A percentile compares a stretch with the other conserved stretches of the same genome.
Evolutionary conservation across 2,329 filamentous ascomycete genomes (phyloP).

Genomic region (Fulvia fulva): DNA sequence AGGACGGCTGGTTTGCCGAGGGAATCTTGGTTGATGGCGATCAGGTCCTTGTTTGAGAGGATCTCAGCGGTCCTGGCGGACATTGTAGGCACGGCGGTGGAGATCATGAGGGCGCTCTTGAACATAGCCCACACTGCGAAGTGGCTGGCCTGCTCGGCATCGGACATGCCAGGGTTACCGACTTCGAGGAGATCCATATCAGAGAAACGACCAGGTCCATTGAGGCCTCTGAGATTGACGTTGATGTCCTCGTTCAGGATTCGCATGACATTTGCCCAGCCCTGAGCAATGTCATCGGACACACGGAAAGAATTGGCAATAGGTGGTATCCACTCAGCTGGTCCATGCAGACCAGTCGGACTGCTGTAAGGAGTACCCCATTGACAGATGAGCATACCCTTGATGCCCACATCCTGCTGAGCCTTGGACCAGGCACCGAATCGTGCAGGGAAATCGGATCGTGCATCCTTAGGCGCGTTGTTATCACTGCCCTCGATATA

Average conservation of each 20-base stretch:
- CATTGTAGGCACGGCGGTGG: constrained; percentile 16
- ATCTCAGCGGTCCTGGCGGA: constrained; percentile 24
- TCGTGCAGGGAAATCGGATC: constrained; percentile 28
- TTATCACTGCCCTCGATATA: constrained; percentile 24
- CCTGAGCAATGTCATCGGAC: constrained; percentile 30
- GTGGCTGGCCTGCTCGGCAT: constrained; percentile 27
- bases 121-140: constrained; percentile 32
- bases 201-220: constrained; percentile 27
- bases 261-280: constrained; percentile 29
- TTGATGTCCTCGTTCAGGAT: constrained; percentile 31
- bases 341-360: constrained; percentile 26
- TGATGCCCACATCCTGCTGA: constrained; percentile 29
- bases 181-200: constrained; percentile 31
- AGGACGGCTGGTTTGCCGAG: constrained; percentile 52
- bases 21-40: constrained; percentile 56
- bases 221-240: constrained; percentile 25
- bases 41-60: constrained; percentile 50
- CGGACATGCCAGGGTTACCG: constrained; percentile 30
- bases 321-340: constrained; percentile 29
- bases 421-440: constrained; percentile 26
- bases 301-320: constrained; percentile 31
- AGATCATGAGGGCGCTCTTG: constrained; percentile 30
- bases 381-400: constrained; percentile 24
- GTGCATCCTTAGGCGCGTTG: constrained; percentile 28
- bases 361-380: constrained; percentile 26